Percentiles rank a stretch among this genome's conserved stretches.
phyloP scores from a whole-genome alignment of 345 rosid genomes.

The Theobroma cacao region DNA sequence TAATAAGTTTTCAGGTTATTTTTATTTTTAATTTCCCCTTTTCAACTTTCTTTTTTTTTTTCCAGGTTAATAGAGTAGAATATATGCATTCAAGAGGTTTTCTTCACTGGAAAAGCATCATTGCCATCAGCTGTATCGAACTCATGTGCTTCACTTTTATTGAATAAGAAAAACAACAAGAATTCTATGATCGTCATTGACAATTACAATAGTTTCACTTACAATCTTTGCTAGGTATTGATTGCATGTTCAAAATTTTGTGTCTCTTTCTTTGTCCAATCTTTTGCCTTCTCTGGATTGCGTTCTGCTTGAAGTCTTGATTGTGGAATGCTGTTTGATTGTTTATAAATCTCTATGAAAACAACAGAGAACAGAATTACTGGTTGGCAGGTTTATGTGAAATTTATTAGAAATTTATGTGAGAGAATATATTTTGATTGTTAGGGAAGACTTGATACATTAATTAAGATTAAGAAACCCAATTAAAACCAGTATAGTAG shows the following conservation, averaged over 20 bases:
- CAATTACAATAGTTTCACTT: slow-evolving; percentile 93
- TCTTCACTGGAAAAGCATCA: slow-evolving; percentile 45
- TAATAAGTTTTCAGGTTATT: too few species aligned
- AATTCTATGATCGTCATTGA: slow-evolving; percentile 78
- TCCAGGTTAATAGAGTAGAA: too few species aligned
- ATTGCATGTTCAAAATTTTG: background rate
- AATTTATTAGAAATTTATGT: background rate
- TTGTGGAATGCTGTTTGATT: too few species aligned
- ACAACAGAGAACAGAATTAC: background rate
- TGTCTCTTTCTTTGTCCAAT: background rate
- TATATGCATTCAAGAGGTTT: too few species aligned
- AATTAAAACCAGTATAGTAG: background rate
- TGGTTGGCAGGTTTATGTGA: background rate
- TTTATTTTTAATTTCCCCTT: too few species aligned
- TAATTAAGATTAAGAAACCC: too few species aligned
- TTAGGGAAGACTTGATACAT: too few species aligned
- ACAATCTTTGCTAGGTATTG: slow-evolving; percentile 88
- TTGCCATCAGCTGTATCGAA: slow-evolving; percentile 33
- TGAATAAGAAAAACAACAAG: slow-evolving; percentile 22
- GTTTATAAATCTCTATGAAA: background rate
- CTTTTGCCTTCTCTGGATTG: too few species aligned
- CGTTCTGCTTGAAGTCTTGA: too few species aligned
- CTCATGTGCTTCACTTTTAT: slow-evolving; percentile 27
- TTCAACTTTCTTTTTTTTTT: too few species aligned
- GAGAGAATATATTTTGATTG: too few species aligned